Conservation (phyloP, 2,329 filamentous ascomycete genomes). For the Monascus ruber region DNA sequence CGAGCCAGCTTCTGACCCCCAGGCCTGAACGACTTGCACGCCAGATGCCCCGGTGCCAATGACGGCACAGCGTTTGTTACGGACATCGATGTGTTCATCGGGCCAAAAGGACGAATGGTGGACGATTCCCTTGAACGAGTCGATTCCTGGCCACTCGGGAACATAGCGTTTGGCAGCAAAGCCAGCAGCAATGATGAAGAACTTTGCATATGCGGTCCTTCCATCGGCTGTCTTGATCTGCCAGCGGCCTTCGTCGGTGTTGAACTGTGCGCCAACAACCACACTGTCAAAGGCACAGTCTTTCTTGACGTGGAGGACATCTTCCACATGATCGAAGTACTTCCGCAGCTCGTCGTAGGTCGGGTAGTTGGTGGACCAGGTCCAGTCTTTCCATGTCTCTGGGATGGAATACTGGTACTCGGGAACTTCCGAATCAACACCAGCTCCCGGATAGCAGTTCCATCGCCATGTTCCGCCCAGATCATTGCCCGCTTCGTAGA, state of each 20-base stretch:
- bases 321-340: conserved; percentile 40
- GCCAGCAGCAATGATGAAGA: conserved; percentile 37
- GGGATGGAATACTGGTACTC: conserved; percentile 45
- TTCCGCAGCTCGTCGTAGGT: conserved; percentile 25
- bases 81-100: conserved; percentile 34
- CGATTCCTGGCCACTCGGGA: conserved; percentile 27
- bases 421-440: conserved; percentile 44
- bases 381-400: conserved; percentile 35
- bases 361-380: conserved; percentile 27
- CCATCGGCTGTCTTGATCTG: conserved; percentile 34
- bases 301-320: conserved; percentile 33
- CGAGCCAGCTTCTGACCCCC: conserved; percentile 41
- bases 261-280: conserved; percentile 32
- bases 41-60: conserved; percentile 47
- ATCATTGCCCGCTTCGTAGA: conserved; percentile 44
- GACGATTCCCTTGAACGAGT: conserved; percentile 39
- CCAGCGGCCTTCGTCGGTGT: conserved; percentile 31
- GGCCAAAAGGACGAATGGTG: conserved; percentile 49
- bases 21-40: conserved; percentile 49
- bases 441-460: conserved; percentile 46
- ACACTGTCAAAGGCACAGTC: conserved; percentile 35
- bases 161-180: conserved; percentile 36
- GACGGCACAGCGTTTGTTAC: conserved; percentile 39
- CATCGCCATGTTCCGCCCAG: conserved; percentile 46
- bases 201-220: conserved; percentile 28